Evolutionary conservation across 805 yeast genomes (phyloP).

Genomic region (Candida loeiensis): DNA sequence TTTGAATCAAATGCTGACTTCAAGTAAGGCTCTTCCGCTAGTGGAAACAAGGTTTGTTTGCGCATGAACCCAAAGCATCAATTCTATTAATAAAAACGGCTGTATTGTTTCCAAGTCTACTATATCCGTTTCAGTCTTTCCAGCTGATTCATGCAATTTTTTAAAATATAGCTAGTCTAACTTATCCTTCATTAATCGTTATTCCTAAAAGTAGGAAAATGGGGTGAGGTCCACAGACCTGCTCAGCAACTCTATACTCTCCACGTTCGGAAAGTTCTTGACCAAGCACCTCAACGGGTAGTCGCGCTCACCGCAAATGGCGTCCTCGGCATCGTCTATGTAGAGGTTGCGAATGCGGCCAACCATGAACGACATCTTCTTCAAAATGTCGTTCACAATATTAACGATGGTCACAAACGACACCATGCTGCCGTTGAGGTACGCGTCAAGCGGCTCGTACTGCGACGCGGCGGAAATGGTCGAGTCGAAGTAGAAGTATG

Average conservation of each 20-base stretch:
- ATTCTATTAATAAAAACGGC: too few species aligned
- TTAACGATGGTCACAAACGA: constrained; percentile 26
- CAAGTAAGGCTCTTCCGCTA: too few species aligned
- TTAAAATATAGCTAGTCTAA: too few species aligned
- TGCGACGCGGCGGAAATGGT: constrained; percentile 14
- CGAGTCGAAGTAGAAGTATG: constrained; percentile 34
- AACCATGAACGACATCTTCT: constrained; percentile 31
- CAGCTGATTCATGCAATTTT: too few species aligned
- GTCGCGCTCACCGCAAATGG: constrained; percentile 25
- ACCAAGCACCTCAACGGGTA: constrained; percentile 27
- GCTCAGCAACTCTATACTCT: constrained; percentile 26
- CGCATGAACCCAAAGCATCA: background rate
- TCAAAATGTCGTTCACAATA: constrained; percentile 33
- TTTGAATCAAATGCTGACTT: too few species aligned
- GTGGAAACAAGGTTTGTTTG: too few species aligned
- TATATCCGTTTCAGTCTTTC: too few species aligned
- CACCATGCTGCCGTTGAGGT: constrained; percentile 11
- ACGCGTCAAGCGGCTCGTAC: constrained; percentile 13
- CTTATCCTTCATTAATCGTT: background rate
- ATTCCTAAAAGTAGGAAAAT: constrained; percentile 4
- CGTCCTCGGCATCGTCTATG: constrained; percentile 28
- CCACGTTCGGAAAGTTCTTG: constrained; percentile 31
- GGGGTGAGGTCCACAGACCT: constrained; percentile 4
- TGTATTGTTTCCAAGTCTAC: too few species aligned
- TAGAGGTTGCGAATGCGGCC: constrained; percentile 29